phyloP scores from a whole-genome alignment of 2,329 filamentous ascomycete genomes.

The Botrytis galanthina region DNA sequence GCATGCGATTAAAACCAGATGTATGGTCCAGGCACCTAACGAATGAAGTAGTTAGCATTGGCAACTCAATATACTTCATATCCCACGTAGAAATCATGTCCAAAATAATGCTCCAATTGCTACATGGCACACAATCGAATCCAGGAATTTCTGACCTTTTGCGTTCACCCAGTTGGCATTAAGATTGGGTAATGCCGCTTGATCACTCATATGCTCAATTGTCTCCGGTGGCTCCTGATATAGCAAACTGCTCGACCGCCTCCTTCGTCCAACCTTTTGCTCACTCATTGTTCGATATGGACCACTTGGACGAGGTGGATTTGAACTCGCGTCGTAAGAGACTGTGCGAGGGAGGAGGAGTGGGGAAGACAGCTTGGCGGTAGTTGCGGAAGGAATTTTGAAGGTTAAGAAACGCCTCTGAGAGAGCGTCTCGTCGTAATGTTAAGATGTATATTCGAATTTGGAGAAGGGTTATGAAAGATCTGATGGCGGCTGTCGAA shows the following conservation, averaged over 20 bases:
- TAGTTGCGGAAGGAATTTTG: conserved; percentile 51
- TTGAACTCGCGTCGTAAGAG: conserved; percentile 83
- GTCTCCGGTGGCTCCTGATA: conserved; percentile 97
- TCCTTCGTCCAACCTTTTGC: conserved; percentile 70
- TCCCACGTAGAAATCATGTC: neutral
- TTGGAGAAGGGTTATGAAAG: neutral
- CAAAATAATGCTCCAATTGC: neutral
- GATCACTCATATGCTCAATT: conserved; percentile 95
- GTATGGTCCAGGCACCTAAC: conserved; percentile 94
- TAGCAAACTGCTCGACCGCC: conserved; percentile 95
- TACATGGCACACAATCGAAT: neutral
- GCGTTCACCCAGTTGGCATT: conserved; percentile 99
- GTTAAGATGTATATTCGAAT: neutral
- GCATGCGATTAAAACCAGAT: conserved; percentile 85
- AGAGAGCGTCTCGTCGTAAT: conserved; percentile 30
- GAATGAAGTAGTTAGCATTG: conserved; percentile 20
- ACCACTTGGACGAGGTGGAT: conserved; percentile 61
- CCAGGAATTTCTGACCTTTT: conserved; percentile 68
- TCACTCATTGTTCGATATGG: conserved; percentile 53
- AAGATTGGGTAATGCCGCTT: conserved; percentile 88
- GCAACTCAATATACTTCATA: conserved; percentile 9
- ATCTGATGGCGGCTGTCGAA: neutral
- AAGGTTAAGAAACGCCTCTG: conserved; percentile 27
- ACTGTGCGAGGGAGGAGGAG: conserved; percentile 84
- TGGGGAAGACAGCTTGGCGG: conserved; percentile 94